These are phyloP conservation scores for Pythium folliculosum DNA, from an alignment of 352 stramenopile species.

Conservation along the genomic window DNA sequence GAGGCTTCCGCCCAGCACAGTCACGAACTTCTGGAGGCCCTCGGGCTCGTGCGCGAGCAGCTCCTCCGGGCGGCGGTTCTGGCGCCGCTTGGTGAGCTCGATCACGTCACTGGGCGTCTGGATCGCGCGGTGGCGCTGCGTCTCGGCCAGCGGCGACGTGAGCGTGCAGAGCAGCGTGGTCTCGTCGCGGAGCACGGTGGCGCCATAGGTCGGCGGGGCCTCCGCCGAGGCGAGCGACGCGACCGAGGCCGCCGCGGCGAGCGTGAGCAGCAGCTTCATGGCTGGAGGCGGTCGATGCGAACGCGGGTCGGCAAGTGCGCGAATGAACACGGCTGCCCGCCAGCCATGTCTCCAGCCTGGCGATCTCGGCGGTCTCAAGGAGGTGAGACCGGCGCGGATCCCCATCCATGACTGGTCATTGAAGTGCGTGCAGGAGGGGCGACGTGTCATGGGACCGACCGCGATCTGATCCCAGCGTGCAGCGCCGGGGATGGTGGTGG, in stretches of 20 bases:
- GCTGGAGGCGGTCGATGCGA: no score
- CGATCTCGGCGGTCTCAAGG: no score
- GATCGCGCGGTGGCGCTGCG: slow-evolving; percentile 25
- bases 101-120: slow-evolving; percentile 19
- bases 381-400: no score
- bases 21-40: slow-evolving; percentile 19
- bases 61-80: slow-evolving; percentile 25
- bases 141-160: slow-evolving; percentile 6
- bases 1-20: slow-evolving; percentile 23
- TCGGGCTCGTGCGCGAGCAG: slow-evolving; percentile 7
- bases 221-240: background rate
- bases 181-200: slow-evolving; percentile 15
- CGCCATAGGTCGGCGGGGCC: slow-evolving; percentile 4
- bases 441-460: no score
- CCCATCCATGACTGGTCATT: no score
- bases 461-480: no score
- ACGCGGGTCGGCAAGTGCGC: no score
- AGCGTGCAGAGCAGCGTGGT: slow-evolving; percentile 20
- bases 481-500: no score
- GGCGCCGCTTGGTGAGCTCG: slow-evolving; percentile 20
- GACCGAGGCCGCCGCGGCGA: background rate
- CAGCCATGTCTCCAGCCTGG: no score
- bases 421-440: no score
- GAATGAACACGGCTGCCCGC: no score
- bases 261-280: slow-evolving; percentile 12